Evolutionary conservation across 345 rosid species (phyloP), one percentile per base, ranked within the genome.

Genomic region (Aquilaria malaccensis): DNA sequence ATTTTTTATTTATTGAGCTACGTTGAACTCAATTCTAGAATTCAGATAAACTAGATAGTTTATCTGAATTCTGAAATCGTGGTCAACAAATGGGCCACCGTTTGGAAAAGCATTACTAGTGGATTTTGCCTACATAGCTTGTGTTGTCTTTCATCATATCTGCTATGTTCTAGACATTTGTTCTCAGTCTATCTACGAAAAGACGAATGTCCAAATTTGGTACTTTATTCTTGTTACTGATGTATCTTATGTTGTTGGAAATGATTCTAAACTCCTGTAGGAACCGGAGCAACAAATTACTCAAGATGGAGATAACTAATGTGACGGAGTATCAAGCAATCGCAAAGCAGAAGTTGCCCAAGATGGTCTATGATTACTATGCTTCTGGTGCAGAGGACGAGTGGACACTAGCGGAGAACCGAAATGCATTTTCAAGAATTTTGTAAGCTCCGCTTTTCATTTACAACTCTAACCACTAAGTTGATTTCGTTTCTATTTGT

Each of bases 321-420:
- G 98, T 87, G 45, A 75, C 72, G 75, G 99, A 90, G 74, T 93
- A 82, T 67, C 83, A 93, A 65, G 83, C 80, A 68, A 83, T 93
- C 60, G 99, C 99, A 9, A 93, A 82, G 78, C 71, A 79, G 80
- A 93, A 87, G 62, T 46, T 93, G 72, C 97, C 99, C 11, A 89
- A 93, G 84, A 90, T 93, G 97, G 82, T 85, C 48, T 93, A 75
- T 70, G 97, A 93, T 79, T 93, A 93, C 70, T 87, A 84, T 70
- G 88, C 97, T 29, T 87, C 97, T 4, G 97, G 98, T 63, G 94
- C 98, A 12, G 98, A 93, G 69, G 98, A 93, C 75, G 88, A 93
- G 62, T 93, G 97, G 98, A 89, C 87, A 67, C 96, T 93, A 55
- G 60, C 57, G 73, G 97, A 93, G 71, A 93, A 93, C 68, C 80